These are phyloP conservation scores for Mortierella sp. DNA, from an alignment of 371 early-diverging fungal species.

Conservation along the genomic window DNA sequence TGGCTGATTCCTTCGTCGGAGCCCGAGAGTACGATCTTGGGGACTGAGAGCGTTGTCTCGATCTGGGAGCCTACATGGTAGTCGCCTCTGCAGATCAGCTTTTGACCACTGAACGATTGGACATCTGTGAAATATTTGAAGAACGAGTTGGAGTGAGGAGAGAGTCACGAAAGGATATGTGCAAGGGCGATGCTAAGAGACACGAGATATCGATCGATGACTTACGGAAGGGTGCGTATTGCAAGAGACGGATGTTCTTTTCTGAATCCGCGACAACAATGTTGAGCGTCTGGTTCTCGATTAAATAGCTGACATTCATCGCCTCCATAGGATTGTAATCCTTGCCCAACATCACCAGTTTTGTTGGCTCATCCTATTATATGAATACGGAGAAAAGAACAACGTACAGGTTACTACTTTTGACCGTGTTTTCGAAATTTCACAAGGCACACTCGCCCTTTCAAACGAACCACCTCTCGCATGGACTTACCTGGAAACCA, in stretches of 20 bases:
- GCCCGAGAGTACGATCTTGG: conserved; percentile 49
- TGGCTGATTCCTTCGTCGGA: conserved; percentile 45
- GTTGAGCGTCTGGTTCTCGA: conserved; percentile 80
- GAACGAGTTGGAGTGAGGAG: background rate
- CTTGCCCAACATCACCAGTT: conserved; percentile 90
- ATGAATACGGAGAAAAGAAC: background rate
- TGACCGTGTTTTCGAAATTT: background rate
- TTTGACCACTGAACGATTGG: conserved; percentile 91
- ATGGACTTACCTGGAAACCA: conserved; percentile 86
- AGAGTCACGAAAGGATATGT: background rate
- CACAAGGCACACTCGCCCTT: background rate
- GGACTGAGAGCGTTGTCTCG: conserved; percentile 73
- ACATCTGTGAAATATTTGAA: conserved; percentile 65
- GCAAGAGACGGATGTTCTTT: conserved; percentile 85
- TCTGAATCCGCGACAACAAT: conserved; percentile 88
- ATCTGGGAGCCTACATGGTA: conserved; percentile 86
- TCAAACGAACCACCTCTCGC: background rate
- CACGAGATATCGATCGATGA: conserved; percentile 6
- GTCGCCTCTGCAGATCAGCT: conserved; percentile 92
- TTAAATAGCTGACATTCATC: conserved; percentile 79
- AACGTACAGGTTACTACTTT: too few relatives aligned
- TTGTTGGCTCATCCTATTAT: conserved; percentile 91
- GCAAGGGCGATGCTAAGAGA: background rate
- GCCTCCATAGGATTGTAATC: conserved; percentile 87
- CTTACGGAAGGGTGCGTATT: conserved; percentile 91